Conservation (phyloP, 108 stramenopile genomes). For the Mediolabrus comicus region DNA sequence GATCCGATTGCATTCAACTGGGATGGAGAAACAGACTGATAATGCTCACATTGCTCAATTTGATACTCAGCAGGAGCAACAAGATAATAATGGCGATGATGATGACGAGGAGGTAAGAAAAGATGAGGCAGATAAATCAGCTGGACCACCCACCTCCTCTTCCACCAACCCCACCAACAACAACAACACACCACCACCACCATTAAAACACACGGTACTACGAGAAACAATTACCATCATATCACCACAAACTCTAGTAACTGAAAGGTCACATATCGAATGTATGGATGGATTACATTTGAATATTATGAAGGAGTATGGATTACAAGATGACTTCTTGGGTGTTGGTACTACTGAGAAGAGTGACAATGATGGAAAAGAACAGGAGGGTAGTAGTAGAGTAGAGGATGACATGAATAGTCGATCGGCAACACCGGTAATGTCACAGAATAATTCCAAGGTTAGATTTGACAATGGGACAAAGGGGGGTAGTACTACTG, state of each 20-base stretch:
- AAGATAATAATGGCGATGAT: too few relatives aligned
- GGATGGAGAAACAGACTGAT: constrained; percentile 17
- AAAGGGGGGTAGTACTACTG: constrained; percentile 7
- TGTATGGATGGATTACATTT: constrained; percentile 17
- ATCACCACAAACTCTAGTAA: constrained; percentile 14
- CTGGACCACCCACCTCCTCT: constrained; percentile 1
- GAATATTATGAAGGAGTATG: constrained; percentile 11
- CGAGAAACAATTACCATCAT: constrained; percentile 12
- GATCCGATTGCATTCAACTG: not conserved
- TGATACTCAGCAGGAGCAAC: not conserved
- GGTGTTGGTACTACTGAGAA: not conserved
- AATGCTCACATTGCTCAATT: constrained; percentile 4
- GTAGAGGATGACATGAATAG: not conserved
- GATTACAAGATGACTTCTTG: constrained; percentile 25
- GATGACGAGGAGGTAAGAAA: too few relatives aligned
- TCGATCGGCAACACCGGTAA: not conserved
- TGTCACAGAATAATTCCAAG: not conserved
- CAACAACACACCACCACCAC: not conserved
- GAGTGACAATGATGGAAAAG: not conserved
- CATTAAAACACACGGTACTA: not conserved
- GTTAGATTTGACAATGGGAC: constrained; percentile 33
- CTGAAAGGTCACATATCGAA: not conserved
- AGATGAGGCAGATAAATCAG: constrained; percentile 13
- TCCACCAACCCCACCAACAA: not conserved
- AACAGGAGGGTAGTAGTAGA: not conserved